Evolutionary conservation across 441 rosid species (phyloP).

Genomic region (Aleurites moluccanus): DNA sequence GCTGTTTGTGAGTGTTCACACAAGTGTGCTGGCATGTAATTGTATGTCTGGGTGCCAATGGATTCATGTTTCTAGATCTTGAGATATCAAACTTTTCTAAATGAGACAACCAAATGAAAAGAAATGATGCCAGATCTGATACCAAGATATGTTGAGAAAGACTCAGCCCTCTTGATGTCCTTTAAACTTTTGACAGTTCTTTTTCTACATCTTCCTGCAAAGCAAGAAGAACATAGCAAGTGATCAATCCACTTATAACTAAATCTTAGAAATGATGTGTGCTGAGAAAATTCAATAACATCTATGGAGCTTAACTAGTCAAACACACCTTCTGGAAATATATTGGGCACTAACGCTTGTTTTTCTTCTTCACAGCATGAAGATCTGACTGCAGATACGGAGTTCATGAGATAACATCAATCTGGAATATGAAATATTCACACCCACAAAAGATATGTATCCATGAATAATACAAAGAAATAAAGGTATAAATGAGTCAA

Average conservation of each 20-base stretch:
- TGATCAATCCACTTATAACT: background rate
- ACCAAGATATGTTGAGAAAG: conserved; percentile 82
- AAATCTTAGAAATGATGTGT: background rate
- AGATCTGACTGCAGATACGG: conserved; percentile 73
- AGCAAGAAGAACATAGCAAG: conserved; percentile 18
- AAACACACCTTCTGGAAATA: conserved; percentile 83
- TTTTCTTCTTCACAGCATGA: conserved; percentile 72
- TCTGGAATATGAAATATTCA: background rate
- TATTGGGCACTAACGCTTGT: conserved; percentile 80
- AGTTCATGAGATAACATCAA: conserved; percentile 21
- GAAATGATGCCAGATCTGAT: conserved; percentile 21
- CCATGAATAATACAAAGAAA: background rate
- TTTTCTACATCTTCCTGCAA: conserved; percentile 83
- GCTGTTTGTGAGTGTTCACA: background rate
- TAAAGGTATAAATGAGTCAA: background rate
- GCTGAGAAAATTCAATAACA: conserved; percentile 8
- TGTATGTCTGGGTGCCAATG: background rate
- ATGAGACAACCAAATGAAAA: conserved; percentile 10
- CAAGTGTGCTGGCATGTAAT: background rate
- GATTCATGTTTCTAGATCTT: background rate
- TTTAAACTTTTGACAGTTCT: conserved; percentile 70
- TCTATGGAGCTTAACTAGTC: conserved; percentile 9
- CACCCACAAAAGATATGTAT: background rate
- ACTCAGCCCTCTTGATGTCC: conserved; percentile 56
- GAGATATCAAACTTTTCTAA: background rate